Conservation (phyloP, 306 rosid genomes). For the Castanea crenata region DNA sequence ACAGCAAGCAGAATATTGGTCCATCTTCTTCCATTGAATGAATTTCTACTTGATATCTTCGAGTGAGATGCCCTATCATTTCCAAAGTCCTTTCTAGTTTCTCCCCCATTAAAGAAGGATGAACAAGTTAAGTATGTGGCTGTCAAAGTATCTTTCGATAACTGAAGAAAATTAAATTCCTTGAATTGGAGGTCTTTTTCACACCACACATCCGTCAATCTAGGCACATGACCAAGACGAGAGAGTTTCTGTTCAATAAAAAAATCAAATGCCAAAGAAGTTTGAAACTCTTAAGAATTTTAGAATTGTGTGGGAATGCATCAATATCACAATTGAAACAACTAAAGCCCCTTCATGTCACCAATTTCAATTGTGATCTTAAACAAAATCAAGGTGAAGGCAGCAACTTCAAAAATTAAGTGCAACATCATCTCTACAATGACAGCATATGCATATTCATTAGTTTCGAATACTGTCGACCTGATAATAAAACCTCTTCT, state of each 20-base stretch:
- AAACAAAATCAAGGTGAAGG: not conserved
- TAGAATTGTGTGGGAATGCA: not conserved
- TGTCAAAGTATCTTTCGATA: slow-evolving; percentile 36
- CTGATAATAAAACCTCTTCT: not conserved
- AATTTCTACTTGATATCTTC: slow-evolving; percentile 33
- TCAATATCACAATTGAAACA: not conserved
- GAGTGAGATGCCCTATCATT: slow-evolving; percentile 40
- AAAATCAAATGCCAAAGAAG: not conserved
- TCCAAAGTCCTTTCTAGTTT: slow-evolving; percentile 36
- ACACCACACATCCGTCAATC: slow-evolving; percentile 55
- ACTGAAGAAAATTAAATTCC: slow-evolving; percentile 33
- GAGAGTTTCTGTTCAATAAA: slow-evolving; percentile 36
- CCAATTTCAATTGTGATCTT: not conserved
- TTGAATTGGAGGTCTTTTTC: slow-evolving; percentile 39
- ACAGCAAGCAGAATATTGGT: slow-evolving; percentile 77
- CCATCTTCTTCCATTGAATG: slow-evolving; percentile 58
- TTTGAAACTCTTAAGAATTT: not conserved
- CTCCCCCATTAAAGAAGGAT: slow-evolving; percentile 54
- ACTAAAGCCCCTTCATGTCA: not conserved
- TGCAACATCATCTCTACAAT: not conserved
- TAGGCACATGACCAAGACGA: slow-evolving; percentile 32
- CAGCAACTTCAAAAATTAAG: not conserved
- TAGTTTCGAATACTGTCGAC: not conserved
- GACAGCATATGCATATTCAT: not conserved
- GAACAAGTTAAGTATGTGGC: slow-evolving; percentile 50